phyloP scores from a whole-genome alignment of 176 grass and related monocot species.

The Puya raimondii region DNA sequence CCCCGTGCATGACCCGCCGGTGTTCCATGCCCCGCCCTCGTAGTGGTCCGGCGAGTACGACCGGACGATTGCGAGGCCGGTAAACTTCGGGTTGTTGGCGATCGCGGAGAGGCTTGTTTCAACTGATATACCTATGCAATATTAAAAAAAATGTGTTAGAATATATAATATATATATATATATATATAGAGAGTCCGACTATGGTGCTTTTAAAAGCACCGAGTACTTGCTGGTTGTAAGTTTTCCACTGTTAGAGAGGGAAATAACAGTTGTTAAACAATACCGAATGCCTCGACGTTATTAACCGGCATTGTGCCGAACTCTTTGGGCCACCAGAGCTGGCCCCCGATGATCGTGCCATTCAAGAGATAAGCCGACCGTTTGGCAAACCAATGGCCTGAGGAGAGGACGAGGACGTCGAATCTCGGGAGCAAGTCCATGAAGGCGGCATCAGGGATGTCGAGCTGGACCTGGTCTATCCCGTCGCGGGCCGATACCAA shows the following conservation, averaged over 20 bases:
- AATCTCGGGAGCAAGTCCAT: constrained; percentile 70
- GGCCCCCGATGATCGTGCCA: constrained; percentile 59
- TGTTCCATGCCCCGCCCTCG: constrained; percentile 87
- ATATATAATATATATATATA: not conserved
- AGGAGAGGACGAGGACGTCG: constrained; percentile 88
- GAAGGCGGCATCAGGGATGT: constrained; percentile 68
- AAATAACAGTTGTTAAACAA: constrained; percentile 1
- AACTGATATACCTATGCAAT: constrained; percentile 41
- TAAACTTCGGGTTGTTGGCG: constrained; percentile 71
- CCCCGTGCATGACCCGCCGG: constrained; percentile 76
- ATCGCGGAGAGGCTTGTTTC: constrained; percentile 64
- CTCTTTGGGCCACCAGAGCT: constrained; percentile 73
- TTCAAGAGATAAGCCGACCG: constrained; percentile 60
- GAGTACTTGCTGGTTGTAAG: too few species aligned
- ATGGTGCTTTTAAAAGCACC: too few species aligned
- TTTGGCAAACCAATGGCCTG: constrained; percentile 93
- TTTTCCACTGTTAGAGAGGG: not conserved
- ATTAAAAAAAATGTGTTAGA: not conserved
- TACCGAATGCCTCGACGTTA: constrained; percentile 65
- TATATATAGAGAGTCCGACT: too few species aligned
- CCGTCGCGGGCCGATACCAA: constrained; percentile 51
- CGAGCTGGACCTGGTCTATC: constrained; percentile 76
- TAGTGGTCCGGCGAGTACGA: constrained; percentile 92
- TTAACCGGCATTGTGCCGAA: constrained; percentile 69
- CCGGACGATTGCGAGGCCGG: constrained; percentile 56